Evolutionary conservation across 768 basidiomycete genomes (phyloP).

Genomic region (Paxillus rubicundulus): DNA sequence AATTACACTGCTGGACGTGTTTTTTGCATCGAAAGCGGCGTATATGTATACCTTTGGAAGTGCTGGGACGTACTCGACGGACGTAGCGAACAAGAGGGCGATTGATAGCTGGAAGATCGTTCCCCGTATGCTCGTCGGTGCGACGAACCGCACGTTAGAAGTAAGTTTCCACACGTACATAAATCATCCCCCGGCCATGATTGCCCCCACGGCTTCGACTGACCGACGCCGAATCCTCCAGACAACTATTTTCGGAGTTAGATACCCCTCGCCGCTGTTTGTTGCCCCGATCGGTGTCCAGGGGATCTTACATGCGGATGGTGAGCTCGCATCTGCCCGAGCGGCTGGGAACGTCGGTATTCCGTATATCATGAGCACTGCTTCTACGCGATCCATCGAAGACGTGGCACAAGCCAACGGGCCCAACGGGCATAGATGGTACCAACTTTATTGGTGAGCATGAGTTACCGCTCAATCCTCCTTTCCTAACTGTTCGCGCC

Average conservation of each 20-base stretch:
- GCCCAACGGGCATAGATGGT: conserved; percentile 63
- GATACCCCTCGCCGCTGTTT: conserved; percentile 57
- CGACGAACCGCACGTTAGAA: conserved; percentile 55
- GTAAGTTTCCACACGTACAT: conserved; percentile 38
- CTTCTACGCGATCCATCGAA: conserved; percentile 70
- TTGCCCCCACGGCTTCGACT: background rate
- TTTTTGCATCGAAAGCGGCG: conserved; percentile 40
- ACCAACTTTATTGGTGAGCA: conserved; percentile 74
- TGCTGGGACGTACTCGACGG: conserved; percentile 70
- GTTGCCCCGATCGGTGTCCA: conserved; percentile 80
- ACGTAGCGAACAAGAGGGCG: conserved; percentile 60
- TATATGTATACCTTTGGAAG: conserved; percentile 78
- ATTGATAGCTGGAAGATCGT: conserved; percentile 71
- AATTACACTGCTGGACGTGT: background rate
- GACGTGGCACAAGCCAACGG: conserved; percentile 74
- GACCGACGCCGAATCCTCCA: conserved; percentile 19
- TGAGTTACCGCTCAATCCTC: background rate
- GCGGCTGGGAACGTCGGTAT: conserved; percentile 62
- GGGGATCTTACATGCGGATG: conserved; percentile 67
- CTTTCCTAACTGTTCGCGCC: background rate
- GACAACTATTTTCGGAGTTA: conserved; percentile 73
- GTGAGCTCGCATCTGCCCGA: conserved; percentile 65
- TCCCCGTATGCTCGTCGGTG: conserved; percentile 74
- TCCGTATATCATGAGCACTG: conserved; percentile 75
- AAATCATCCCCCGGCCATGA: background rate